These are phyloP conservation scores for Leccinum colubrinum DNA, from an alignment of 1,284 basidiomycete genomes.

Conservation along the genomic window DNA sequence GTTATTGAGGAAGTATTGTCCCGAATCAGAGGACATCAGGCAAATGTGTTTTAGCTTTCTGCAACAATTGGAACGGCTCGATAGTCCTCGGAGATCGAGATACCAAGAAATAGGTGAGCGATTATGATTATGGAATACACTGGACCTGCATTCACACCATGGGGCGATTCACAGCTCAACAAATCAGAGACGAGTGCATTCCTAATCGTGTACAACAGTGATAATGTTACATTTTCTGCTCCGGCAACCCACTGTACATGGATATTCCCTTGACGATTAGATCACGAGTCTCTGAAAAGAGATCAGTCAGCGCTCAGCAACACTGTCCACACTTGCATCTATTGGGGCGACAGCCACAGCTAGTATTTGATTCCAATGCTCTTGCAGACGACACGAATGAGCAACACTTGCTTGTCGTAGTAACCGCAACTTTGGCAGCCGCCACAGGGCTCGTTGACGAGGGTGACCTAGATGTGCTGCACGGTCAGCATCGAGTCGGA, in stretches of 20 bases:
- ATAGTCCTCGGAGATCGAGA: conserved; percentile 56
- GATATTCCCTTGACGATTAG: neutral
- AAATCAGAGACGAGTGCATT: conserved; percentile 12
- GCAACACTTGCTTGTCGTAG: too few relatives aligned
- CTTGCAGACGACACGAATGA: too few relatives aligned
- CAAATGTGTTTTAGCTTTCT: conserved; percentile 55
- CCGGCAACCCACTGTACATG: neutral
- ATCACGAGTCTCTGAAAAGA: neutral
- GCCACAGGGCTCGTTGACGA: too few relatives aligned
- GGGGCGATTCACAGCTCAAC: conserved; percentile 18
- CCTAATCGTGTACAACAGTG: conserved; percentile 4
- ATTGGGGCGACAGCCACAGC: neutral
- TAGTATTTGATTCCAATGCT: neutral
- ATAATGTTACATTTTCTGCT: neutral
- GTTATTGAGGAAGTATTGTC: conserved; percentile 45
- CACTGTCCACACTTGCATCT: neutral
- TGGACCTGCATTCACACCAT: neutral
- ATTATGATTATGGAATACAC: neutral
- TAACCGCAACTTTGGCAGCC: too few relatives aligned
- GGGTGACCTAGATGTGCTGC: too few relatives aligned
- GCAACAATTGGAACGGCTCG: conserved; percentile 49
- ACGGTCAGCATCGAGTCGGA: too few relatives aligned
- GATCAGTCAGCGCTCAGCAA: neutral
- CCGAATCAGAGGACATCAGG: conserved; percentile 38
- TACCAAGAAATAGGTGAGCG: conserved; percentile 64